Conservation (phyloP, 2,329 filamentous ascomycete species). For the Pyrenophora seminiperda region DNA sequence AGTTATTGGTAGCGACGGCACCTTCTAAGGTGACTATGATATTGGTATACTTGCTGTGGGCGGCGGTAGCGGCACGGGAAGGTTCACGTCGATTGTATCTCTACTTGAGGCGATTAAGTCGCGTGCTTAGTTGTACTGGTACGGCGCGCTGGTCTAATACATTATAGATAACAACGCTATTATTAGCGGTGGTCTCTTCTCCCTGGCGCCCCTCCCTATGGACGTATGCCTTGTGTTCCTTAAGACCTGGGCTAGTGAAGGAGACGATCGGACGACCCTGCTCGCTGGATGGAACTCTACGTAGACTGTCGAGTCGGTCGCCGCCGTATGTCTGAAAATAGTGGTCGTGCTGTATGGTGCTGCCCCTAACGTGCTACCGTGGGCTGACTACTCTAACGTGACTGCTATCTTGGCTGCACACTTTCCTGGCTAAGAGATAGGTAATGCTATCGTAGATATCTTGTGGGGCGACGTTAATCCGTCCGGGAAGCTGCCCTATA, state of each 20-base stretch:
- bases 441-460: conserved; percentile 47
- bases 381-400: conserved; percentile 49
- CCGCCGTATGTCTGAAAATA: conserved; percentile 55
- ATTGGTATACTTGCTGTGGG: conserved; percentile 52
- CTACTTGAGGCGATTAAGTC: conserved; percentile 51
- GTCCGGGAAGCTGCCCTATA: conserved; percentile 82
- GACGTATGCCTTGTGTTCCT: conserved; percentile 62
- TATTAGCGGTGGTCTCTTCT: conserved; percentile 29
- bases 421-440: conserved; percentile 48
- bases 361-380: conserved; percentile 48
- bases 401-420: conserved; percentile 50
- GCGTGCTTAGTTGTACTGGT: conserved; percentile 26
- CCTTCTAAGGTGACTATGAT: conserved; percentile 37
- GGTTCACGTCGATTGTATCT: conserved; percentile 47
- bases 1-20: conserved; percentile 8
- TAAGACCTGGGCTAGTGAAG: conserved; percentile 58
- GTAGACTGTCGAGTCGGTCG: conserved; percentile 49
- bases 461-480: conserved; percentile 78
- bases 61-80: conserved; percentile 51
- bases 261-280: conserved; percentile 48
- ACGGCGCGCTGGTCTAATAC: conserved; percentile 54
- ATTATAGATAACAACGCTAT: conserved; percentile 49
- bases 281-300: conserved; percentile 51
- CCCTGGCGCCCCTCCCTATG: conserved; percentile 41
- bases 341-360: conserved; percentile 54